Conservation (phyloP, 345 rosid species). For the Populus simonii region DNA sequence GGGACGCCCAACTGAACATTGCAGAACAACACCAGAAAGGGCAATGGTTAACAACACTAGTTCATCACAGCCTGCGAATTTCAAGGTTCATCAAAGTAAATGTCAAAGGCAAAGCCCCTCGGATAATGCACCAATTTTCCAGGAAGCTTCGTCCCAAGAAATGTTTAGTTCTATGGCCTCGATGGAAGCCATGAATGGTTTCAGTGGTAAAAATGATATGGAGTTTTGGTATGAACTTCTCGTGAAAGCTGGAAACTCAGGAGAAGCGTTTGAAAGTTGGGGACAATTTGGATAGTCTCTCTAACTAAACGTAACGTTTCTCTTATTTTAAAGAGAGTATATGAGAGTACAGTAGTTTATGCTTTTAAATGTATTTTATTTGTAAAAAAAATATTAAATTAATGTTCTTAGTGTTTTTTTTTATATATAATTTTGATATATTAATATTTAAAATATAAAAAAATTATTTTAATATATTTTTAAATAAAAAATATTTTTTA, state of each 20-base stretch:
- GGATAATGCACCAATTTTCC: background rate
- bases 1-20: background rate
- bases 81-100: background rate
- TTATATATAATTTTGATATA: too few species aligned
- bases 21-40: background rate
- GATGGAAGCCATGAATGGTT: background rate
- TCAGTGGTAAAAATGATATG: background rate
- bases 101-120: background rate
- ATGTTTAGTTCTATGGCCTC: background rate
- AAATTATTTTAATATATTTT: too few species aligned
- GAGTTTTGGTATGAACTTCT: constrained; percentile 23
- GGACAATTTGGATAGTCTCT: too few species aligned
- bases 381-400: too few species aligned
- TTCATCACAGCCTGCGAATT: background rate
- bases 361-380: too few species aligned
- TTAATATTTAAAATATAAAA: too few species aligned
- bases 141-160: background rate
- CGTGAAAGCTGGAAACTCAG: constrained; percentile 14
- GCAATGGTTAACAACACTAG: background rate
- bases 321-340: too few species aligned
- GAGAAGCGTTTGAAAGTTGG: constrained; percentile 1
- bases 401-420: too few species aligned
- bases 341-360: too few species aligned
- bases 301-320: too few species aligned
- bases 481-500: too few species aligned